Percentiles rank a stretch among this genome's conserved stretches.
phyloP scores from a whole-genome alignment of 78 protist species.

The Acrasis kona region DNA sequence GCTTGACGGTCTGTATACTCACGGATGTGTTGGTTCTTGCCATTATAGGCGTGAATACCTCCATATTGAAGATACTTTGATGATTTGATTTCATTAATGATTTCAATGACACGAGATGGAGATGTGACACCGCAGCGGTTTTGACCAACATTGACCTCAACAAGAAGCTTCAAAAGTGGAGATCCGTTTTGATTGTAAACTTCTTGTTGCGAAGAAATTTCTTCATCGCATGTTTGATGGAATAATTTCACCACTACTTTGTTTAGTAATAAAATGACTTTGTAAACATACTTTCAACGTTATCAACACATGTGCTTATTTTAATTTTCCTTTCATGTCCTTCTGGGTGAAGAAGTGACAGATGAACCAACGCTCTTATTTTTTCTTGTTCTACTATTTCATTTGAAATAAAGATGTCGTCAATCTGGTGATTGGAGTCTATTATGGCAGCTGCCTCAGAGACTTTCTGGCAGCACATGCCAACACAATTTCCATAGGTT shows the following conservation, averaged over 20 bases:
- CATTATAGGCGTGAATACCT: constrained; percentile 22
- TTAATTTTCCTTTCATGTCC: no score
- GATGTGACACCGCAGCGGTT: constrained; percentile 22
- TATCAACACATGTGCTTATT: no score
- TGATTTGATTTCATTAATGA: neutral
- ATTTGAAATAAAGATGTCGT: constrained; percentile 19
- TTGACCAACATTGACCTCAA: constrained; percentile 13
- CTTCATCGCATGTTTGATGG: no score
- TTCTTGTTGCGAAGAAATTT: neutral
- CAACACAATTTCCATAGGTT: neutral
- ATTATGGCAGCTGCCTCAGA: constrained; percentile 24
- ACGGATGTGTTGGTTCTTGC: constrained; percentile 17
- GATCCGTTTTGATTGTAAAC: neutral
- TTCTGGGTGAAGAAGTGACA: no score
- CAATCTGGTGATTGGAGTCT: neutral
- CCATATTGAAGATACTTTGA: neutral
- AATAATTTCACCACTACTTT: no score
- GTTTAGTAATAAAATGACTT: no score
- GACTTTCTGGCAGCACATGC: constrained; percentile 31
- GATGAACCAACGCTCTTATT: neutral
- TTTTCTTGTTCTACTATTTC: constrained; percentile 6
- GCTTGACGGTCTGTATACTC: no score
- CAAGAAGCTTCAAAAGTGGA: neutral
- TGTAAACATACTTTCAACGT: no score
- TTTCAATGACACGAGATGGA: neutral